Conservation (phyloP, 2,329 filamentous ascomycete genomes). For the Claviceps monticola region DNA sequence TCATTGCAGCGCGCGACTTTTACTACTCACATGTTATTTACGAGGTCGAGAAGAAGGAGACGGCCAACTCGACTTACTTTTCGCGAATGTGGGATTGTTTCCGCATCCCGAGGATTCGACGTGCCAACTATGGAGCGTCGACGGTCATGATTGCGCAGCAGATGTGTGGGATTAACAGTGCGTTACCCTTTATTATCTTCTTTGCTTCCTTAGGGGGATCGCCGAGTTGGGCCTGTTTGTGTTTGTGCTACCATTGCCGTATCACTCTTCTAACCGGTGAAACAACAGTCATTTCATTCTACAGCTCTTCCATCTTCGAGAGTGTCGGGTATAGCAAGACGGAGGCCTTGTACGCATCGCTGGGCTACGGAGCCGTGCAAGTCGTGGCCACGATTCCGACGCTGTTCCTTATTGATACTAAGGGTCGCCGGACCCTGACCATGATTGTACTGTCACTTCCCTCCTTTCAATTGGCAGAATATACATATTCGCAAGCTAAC, state of each 20-base stretch:
- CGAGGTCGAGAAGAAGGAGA: constrained; percentile 17
- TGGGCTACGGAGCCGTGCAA: constrained; percentile 36
- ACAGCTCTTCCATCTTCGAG: constrained; percentile 45
- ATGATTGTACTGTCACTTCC: constrained; percentile 9
- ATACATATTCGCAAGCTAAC: background rate
- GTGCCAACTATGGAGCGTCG: constrained; percentile 61
- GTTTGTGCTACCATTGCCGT: background rate
- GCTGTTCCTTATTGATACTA: constrained; percentile 17
- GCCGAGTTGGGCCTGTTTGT: no score
- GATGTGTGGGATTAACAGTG: constrained; percentile 32
- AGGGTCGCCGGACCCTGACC: constrained; percentile 14
- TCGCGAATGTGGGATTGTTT: constrained; percentile 39
- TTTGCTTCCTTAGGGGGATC: background rate
- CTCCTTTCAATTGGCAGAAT: background rate
- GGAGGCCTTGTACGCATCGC: constrained; percentile 30
- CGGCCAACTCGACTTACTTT: constrained; percentile 16
- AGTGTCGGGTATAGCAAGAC: constrained; percentile 38
- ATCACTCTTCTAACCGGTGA: background rate
- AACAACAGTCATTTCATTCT: constrained; percentile 49
- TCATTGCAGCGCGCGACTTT: constrained; percentile 44
- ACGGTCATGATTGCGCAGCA: constrained; percentile 67
- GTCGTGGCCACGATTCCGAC: constrained; percentile 16
- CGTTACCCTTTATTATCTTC: background rate
- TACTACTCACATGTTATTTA: constrained; percentile 32
- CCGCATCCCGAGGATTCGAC: constrained; percentile 50